These are phyloP conservation scores for Albatrellus ellisii DNA, from an alignment of 768 basidiomycete genomes.

Conservation along the genomic window DNA sequence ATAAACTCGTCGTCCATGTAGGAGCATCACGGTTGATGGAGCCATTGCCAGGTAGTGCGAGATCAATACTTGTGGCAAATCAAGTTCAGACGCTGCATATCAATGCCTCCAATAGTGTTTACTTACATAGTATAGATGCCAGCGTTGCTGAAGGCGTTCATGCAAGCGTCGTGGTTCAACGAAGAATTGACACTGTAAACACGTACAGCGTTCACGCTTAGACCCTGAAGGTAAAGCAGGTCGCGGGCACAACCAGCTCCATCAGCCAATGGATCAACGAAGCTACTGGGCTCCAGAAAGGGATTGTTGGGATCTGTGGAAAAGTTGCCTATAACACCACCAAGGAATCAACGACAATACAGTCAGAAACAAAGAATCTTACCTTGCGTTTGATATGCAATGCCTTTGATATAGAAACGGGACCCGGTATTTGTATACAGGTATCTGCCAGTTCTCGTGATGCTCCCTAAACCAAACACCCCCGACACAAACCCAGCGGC, in stretches of 20 bases:
- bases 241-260: slow-evolving; percentile 62
- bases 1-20: slow-evolving; percentile 70
- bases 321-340: background rate
- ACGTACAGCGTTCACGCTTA: slow-evolving; percentile 72
- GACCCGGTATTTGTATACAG: slow-evolving; percentile 65
- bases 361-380: slow-evolving; percentile 1
- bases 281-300: slow-evolving; percentile 63
- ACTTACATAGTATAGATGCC: slow-evolving; percentile 85
- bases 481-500: slow-evolving; percentile 30
- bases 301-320: slow-evolving; percentile 12
- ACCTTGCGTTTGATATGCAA: slow-evolving; percentile 83
- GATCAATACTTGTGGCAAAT: slow-evolving; percentile 50
- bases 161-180: slow-evolving; percentile 79
- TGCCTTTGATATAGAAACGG: slow-evolving; percentile 81
- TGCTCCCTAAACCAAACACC: slow-evolving; percentile 52
- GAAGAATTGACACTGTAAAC: slow-evolving; percentile 80
- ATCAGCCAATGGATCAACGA: slow-evolving; percentile 68
- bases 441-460: slow-evolving; percentile 65
- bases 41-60: slow-evolving; percentile 76
- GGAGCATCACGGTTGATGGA: slow-evolving; percentile 66
- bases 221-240: slow-evolving; percentile 58
- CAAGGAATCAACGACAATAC: background rate
- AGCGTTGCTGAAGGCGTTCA: slow-evolving; percentile 60
- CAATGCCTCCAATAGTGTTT: background rate
- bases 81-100: slow-evolving; percentile 4